These are phyloP conservation scores for Calonectria leucothoes DNA, from an alignment of 2,329 filamentous ascomycete genomes.

Conservation along the genomic window DNA sequence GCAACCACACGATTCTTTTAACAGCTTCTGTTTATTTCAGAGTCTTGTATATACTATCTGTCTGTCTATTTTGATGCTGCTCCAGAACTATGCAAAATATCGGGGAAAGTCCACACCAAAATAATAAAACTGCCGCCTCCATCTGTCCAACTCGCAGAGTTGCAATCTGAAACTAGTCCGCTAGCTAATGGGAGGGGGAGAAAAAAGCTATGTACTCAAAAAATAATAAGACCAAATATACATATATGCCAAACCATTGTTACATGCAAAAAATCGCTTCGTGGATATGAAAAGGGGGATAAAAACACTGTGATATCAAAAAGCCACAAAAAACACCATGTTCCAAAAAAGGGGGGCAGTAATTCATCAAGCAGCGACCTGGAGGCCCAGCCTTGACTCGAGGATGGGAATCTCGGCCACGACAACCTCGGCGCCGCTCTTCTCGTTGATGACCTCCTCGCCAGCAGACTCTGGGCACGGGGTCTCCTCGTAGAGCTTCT, in stretches of 20 bases:
- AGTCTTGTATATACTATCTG: neutral
- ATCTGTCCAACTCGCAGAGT: neutral
- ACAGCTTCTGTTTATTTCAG: neutral
- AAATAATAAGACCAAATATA: neutral
- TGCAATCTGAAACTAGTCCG: neutral
- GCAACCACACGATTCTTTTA: too few species aligned
- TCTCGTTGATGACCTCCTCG: neutral
- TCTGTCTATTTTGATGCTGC: neutral
- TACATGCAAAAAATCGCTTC: neutral
- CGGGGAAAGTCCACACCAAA: neutral
- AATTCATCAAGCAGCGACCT: neutral
- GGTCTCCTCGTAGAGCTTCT: conserved; percentile 2
- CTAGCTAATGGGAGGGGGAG: neutral
- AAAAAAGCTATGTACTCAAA: neutral
- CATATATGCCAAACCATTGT: neutral
- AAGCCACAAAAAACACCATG: neutral
- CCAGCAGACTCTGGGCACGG: neutral
- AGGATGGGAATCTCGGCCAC: neutral
- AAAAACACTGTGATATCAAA: neutral
- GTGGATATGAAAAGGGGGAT: neutral
- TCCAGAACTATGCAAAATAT: neutral
- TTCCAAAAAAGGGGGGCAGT: neutral
- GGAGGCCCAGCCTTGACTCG: neutral
- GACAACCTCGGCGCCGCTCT: neutral
- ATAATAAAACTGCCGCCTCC: neutral